Percentiles rank a stretch among this genome's conserved stretches.
Evolutionary conservation across 2,329 filamentous ascomycete species (phyloP).

Genomic region (Ophiocordyceps camponoti-saundersi): DNA sequence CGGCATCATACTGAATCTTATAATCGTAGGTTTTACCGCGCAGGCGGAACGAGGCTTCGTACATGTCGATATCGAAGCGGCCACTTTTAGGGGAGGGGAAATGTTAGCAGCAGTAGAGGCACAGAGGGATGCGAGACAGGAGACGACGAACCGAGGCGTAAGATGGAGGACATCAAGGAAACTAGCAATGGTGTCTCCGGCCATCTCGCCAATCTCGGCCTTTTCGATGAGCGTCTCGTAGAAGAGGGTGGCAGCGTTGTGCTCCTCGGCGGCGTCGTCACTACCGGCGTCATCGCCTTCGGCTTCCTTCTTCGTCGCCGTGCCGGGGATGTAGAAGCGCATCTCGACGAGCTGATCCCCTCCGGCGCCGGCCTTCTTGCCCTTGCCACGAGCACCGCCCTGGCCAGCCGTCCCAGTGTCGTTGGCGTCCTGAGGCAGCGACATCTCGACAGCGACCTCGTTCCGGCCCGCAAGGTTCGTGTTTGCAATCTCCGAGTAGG

Average conservation of each 20-base stretch:
- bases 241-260: conserved; percentile 92
- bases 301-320: conserved; percentile 57
- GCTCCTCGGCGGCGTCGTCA: conserved; percentile 45
- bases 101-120: background rate
- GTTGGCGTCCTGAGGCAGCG: conserved; percentile 52
- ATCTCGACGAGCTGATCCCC: conserved; percentile 93
- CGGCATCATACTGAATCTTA: conserved; percentile 95
- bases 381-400: conserved; percentile 57
- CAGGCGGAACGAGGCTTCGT: conserved; percentile 90
- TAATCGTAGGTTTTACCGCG: conserved; percentile 99
- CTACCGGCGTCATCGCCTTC: conserved; percentile 55
- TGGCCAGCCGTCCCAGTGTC: conserved; percentile 59
- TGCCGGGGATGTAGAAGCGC: conserved; percentile 95
- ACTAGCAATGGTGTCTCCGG: conserved; percentile 94
- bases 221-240: conserved; percentile 97
- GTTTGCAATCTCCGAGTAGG: conserved; percentile 94
- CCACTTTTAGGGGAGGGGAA: conserved; percentile 43
- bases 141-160: conserved; percentile 56
- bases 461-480: conserved; percentile 96
- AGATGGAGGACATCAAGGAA: conserved; percentile 95
- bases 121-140: conserved; percentile 4
- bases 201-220: conserved; percentile 96
- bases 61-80: conserved; percentile 99
- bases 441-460: conserved; percentile 91
- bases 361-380: conserved; percentile 78